Percentiles rank a stretch among this genome's conserved stretches.
These are phyloP conservation scores for Penicillium atrosanguineum DNA, from an alignment of 495 filamentous ascomycete genomes.

Conservation along the genomic window DNA sequence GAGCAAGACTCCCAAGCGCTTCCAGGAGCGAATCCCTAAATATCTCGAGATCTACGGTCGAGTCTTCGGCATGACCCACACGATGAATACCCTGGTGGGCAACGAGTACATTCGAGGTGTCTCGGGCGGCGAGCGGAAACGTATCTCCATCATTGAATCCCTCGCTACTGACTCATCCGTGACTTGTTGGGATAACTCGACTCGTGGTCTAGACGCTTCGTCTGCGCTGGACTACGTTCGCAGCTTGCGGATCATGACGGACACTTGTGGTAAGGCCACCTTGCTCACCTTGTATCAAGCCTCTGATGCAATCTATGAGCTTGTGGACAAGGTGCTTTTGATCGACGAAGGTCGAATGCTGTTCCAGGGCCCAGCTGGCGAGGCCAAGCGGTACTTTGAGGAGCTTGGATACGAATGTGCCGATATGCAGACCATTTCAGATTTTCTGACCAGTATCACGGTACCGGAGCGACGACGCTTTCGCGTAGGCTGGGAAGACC, in stretches of 20 bases:
- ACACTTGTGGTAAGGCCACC: constrained; percentile 73
- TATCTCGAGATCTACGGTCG: constrained; percentile 68
- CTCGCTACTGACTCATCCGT: constrained; percentile 74
- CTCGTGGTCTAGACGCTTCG: constrained; percentile 76
- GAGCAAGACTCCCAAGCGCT: constrained; percentile 69
- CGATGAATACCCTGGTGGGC: constrained; percentile 77
- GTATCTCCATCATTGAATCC: constrained; percentile 48
- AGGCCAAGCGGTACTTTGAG: constrained; percentile 77
- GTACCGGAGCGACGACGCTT: constrained; percentile 63
- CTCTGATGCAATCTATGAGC: constrained; percentile 75
- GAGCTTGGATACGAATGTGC: constrained; percentile 73
- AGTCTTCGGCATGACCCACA: constrained; percentile 85
- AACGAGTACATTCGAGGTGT: constrained; percentile 80
- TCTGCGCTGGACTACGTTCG: constrained; percentile 72
- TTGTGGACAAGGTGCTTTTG: constrained; percentile 83
- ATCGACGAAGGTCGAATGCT: constrained; percentile 77
- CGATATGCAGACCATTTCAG: constrained; percentile 75
- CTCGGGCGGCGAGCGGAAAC: constrained; percentile 83
- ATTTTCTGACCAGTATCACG: constrained; percentile 81
- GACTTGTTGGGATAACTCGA: constrained; percentile 80
- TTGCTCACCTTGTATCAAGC: constrained; percentile 82
- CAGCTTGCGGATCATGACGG: constrained; percentile 73
- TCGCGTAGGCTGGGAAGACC: constrained; percentile 61
- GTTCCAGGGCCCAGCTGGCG: constrained; percentile 68
- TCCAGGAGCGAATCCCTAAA: constrained; percentile 65